These are phyloP conservation scores for Sanguinoderma infundibulare DNA, from an alignment of 1,284 basidiomycete species.

Conservation along the genomic window DNA sequence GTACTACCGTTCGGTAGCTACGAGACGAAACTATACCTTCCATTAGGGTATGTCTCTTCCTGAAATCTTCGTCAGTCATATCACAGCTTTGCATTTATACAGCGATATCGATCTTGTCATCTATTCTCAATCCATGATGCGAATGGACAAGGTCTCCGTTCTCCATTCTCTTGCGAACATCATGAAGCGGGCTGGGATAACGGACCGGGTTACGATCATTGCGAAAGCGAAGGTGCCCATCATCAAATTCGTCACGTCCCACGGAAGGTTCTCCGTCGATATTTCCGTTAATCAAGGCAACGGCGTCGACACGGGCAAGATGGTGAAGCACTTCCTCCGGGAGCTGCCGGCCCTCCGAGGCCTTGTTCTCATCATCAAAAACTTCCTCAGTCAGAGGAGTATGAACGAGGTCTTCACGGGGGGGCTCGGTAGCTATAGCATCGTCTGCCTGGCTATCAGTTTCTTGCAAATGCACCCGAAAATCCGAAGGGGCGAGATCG, in stretches of 20 bases:
- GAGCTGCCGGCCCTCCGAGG: slow-evolving; percentile 79
- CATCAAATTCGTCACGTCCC: slow-evolving; percentile 87
- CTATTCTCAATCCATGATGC: slow-evolving; percentile 67
- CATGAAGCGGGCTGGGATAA: slow-evolving; percentile 64
- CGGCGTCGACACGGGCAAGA: slow-evolving; percentile 81
- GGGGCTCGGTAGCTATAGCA: slow-evolving; percentile 92
- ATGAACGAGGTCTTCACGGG: slow-evolving; percentile 99
- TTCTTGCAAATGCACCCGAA: slow-evolving; percentile 98
- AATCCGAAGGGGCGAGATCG: slow-evolving; percentile 86
- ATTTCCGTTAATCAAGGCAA: slow-evolving; percentile 91
- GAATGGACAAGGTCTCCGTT: slow-evolving; percentile 59
- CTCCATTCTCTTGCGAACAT: slow-evolving; percentile 68
- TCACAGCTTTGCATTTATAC: slow-evolving; percentile 1
- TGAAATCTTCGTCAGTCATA: not conserved
- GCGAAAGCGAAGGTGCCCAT: slow-evolving; percentile 92
- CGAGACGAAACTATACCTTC: slow-evolving; percentile 94
- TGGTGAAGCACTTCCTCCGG: slow-evolving; percentile 82
- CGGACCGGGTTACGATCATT: slow-evolving; percentile 81
- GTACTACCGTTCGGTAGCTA: slow-evolving; percentile 93
- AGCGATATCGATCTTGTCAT: slow-evolving; percentile 84
- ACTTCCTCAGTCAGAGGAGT: slow-evolving; percentile 86
- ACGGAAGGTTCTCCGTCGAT: slow-evolving; percentile 85
- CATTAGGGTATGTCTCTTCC: slow-evolving; percentile 71
- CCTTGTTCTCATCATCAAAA: slow-evolving; percentile 88
- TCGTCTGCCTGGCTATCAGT: slow-evolving; percentile 91